phyloP scores from a whole-genome alignment of 306 rosid species.

The Coriaria nepalensis region DNA sequence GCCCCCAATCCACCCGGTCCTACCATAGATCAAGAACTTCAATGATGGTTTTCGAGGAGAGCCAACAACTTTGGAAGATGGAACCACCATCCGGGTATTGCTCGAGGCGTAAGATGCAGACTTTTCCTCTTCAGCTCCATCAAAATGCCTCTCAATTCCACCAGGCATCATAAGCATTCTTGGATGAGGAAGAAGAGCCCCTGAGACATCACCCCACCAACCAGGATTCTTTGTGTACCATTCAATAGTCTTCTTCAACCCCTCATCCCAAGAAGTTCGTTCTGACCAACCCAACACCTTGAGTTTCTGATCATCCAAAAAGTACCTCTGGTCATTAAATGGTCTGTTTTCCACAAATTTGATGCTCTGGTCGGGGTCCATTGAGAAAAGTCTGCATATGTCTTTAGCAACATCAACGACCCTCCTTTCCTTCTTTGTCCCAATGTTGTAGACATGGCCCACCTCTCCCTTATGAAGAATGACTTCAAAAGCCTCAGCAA shows the following conservation, averaged over 20 bases:
- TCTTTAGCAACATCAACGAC: conserved; percentile 83
- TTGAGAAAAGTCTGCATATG: conserved; percentile 56
- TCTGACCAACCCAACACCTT: conserved; percentile 75
- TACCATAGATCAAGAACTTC: conserved; percentile 71
- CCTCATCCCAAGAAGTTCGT: conserved; percentile 73
- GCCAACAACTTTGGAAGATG: conserved; percentile 33
- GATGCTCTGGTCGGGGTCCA: conserved; percentile 45
- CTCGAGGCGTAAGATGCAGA: conserved; percentile 31
- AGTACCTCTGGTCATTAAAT: conserved; percentile 80
- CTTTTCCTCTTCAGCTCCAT: conserved; percentile 49
- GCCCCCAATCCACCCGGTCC: conserved; percentile 89
- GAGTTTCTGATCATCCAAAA: conserved; percentile 76
- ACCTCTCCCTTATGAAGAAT: conserved; percentile 92
- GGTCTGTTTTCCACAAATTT: conserved; percentile 89
- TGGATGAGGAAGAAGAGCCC: conserved; percentile 90
- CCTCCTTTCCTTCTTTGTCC: conserved; percentile 77
- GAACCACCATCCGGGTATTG: conserved; percentile 67
- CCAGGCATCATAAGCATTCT: conserved; percentile 92
- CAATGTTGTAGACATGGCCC: conserved; percentile 86
- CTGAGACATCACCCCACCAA: conserved; percentile 97
- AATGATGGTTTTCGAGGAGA: conserved; percentile 36
- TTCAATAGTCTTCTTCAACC: conserved; percentile 79
- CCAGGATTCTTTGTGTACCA: conserved; percentile 72
- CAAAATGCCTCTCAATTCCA: conserved; percentile 56
- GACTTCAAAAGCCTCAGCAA: conserved; percentile 88